Evolutionary conservation across 2,329 filamentous ascomycete genomes (phyloP).

Genomic region (Diplodia scrobiculata): DNA sequence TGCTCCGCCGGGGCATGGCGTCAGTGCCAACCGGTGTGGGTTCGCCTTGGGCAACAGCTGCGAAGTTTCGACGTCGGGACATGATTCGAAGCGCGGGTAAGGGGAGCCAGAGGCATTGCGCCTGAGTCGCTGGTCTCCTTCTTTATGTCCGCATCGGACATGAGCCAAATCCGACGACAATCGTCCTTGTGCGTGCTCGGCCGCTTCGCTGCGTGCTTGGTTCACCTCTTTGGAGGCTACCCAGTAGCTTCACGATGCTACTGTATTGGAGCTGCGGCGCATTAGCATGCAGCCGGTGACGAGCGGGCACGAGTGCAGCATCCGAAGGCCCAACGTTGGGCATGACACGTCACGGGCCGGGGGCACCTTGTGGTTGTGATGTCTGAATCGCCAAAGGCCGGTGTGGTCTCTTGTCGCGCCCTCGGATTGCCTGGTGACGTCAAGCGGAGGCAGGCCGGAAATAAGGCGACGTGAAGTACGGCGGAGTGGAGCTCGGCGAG

Average conservation of each 20-base stretch:
- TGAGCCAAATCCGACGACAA: slow-evolving; percentile 20
- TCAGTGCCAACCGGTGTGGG: background rate
- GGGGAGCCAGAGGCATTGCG: slow-evolving; percentile 20
- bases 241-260: background rate
- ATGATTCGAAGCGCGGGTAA: slow-evolving; percentile 25
- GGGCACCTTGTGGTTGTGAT: background rate
- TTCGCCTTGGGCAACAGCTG: background rate
- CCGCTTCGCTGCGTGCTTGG: background rate
- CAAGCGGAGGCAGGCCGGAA: slow-evolving; percentile 6
- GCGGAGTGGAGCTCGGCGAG: background rate
- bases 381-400: slow-evolving; percentile 4
- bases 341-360: slow-evolving; percentile 21
- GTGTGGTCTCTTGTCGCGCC: background rate
- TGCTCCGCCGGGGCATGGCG: background rate
- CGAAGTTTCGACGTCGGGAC: slow-evolving; percentile 17
- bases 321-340: background rate
- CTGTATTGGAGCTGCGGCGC: background rate
- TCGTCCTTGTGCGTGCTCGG: background rate
- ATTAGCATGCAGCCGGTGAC: background rate
- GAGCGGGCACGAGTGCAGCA: background rate
- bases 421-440: slow-evolving; percentile 3
- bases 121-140: slow-evolving; percentile 16
- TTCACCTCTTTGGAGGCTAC: background rate
- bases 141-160: slow-evolving; percentile 21
- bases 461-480: background rate